A percentile compares a stretch with the other conserved stretches of the same genome.
These are phyloP conservation scores for Aspergillus sp. DNA, from an alignment of 2,329 filamentous ascomycete species.

Conservation along the genomic window DNA sequence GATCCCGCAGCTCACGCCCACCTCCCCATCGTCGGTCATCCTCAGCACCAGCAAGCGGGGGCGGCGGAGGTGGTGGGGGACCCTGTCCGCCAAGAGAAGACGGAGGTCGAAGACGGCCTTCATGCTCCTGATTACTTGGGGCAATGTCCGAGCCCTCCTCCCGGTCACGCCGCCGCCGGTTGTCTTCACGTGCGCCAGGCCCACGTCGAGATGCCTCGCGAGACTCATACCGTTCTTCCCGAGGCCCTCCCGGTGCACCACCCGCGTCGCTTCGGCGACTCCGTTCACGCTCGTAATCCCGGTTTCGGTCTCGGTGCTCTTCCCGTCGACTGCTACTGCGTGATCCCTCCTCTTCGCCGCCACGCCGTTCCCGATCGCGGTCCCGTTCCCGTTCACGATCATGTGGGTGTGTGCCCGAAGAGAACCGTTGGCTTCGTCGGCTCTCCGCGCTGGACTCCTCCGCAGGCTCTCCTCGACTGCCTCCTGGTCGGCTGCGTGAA, in stretches of 20 bases:
- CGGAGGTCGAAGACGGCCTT: conserved; percentile 38
- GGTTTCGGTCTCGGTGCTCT: conserved; percentile 39
- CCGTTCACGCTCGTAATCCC: conserved; percentile 37
- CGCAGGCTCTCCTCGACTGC: conserved; percentile 34
- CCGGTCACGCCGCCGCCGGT: conserved; percentile 40
- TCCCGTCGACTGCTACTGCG: conserved; percentile 37
- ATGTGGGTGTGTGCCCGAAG: conserved; percentile 23
- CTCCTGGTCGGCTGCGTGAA: conserved; percentile 29
- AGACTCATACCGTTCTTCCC: conserved; percentile 30
- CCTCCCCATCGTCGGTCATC: conserved; percentile 40
- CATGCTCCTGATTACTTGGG: conserved; percentile 29
- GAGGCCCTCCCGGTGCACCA: conserved; percentile 12
- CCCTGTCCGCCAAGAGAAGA: conserved; percentile 35
- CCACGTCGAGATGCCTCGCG: conserved; percentile 37
- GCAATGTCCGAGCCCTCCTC: conserved; percentile 32
- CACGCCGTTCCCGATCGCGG: conserved; percentile 29
- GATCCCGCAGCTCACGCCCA: conserved; percentile 38
- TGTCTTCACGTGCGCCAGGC: conserved; percentile 36
- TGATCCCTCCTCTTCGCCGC: conserved; percentile 31
- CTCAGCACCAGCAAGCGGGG: conserved; percentile 27
- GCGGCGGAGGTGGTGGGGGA: conserved; percentile 34
- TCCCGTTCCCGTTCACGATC: conserved; percentile 36
- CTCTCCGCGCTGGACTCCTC: conserved; percentile 39
- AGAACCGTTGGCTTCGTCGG: conserved; percentile 35
- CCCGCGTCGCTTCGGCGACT: conserved; percentile 36